Percentiles rank a stretch among this genome's conserved stretches.
Evolutionary conservation across 2,329 filamentous ascomycete species (phyloP).

Genomic region (Thelonectria discophora): DNA sequence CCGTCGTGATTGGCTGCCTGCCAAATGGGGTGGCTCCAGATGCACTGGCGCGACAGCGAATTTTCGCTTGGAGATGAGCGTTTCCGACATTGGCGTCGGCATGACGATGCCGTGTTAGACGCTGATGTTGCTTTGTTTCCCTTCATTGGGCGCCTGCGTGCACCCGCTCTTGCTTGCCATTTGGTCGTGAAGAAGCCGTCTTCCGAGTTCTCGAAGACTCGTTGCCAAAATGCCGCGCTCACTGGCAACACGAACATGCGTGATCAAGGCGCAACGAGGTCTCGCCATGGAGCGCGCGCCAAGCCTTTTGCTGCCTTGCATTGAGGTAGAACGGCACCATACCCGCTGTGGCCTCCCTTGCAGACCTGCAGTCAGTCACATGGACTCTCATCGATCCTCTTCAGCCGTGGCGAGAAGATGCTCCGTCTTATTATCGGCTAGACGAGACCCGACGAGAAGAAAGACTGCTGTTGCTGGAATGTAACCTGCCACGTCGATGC

Average conservation of each 20-base stretch:
- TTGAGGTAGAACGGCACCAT: not conserved
- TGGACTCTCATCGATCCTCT: not conserved
- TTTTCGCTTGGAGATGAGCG: slow-evolving; percentile 2
- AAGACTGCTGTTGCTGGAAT: no score
- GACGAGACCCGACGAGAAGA: no score
- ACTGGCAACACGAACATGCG: not conserved
- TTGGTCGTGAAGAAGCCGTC: not conserved
- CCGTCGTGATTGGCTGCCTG: slow-evolving; percentile 14
- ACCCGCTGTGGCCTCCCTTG: not conserved
- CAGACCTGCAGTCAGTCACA: not conserved
- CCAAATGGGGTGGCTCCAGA: slow-evolving; percentile 1
- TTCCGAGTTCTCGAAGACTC: not conserved
- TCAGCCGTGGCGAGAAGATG: not conserved
- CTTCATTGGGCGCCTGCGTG: slow-evolving; percentile 7
- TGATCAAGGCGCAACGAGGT: not conserved
- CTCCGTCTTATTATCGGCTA: not conserved
- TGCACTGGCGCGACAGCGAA: slow-evolving; percentile 10
- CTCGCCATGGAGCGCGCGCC: not conserved
- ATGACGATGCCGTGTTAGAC: slow-evolving; percentile 20
- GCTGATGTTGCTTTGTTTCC: not conserved
- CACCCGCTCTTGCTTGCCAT: not conserved
- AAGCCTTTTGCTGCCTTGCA: not conserved
- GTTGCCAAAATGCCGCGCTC: not conserved
- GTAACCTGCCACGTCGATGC: no score
- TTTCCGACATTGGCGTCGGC: slow-evolving; percentile 4